Evolutionary conservation across 805 yeast genomes (phyloP).

Genomic region (Myxozyma monticola): DNA sequence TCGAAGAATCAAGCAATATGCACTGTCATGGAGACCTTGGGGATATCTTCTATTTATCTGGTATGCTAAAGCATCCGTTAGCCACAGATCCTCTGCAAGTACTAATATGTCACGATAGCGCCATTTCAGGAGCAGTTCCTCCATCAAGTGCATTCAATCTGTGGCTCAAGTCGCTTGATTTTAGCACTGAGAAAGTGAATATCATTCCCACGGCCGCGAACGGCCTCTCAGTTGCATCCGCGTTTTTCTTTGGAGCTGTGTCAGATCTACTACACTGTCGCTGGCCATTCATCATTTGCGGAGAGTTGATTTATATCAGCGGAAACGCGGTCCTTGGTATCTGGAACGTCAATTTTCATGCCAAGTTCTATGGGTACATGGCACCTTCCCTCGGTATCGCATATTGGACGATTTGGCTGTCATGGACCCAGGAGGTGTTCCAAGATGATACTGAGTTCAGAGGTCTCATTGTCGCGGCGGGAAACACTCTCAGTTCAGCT

Average conservation of each 20-base stretch:
- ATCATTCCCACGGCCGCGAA: slow-evolving; percentile 52
- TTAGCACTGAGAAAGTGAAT: slow-evolving; percentile 49
- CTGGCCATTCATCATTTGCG: slow-evolving; percentile 40
- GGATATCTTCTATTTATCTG: slow-evolving; percentile 20
- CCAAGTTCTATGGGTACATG: slow-evolving; percentile 2
- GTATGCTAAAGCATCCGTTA: too few species aligned
- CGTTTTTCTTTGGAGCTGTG: slow-evolving; percentile 37
- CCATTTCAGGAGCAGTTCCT: too few species aligned
- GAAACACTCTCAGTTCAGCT: slow-evolving; percentile 38
- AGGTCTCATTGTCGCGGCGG: slow-evolving; percentile 36
- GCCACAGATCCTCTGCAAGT: slow-evolving; percentile 35
- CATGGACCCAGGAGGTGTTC: slow-evolving; percentile 32
- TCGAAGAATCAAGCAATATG: background rate
- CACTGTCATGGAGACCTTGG: slow-evolving; percentile 23
- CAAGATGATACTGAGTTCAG: slow-evolving; percentile 36
- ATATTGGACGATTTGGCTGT: background rate
- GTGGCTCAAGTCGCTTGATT: slow-evolving; percentile 58
- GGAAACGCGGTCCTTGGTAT: slow-evolving; percentile 55
- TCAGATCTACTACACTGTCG: slow-evolving; percentile 44
- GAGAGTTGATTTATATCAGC: slow-evolving; percentile 55
- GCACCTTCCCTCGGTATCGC: slow-evolving; percentile 1
- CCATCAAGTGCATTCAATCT: too few species aligned
- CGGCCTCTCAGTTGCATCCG: slow-evolving; percentile 43
- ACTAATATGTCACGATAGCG: slow-evolving; percentile 28
- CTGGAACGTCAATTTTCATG: slow-evolving; percentile 47